Base-by-base conservation (phyloP, 495 filamentous ascomycete genomes). In the Aspergillus sparsus region DNA sequence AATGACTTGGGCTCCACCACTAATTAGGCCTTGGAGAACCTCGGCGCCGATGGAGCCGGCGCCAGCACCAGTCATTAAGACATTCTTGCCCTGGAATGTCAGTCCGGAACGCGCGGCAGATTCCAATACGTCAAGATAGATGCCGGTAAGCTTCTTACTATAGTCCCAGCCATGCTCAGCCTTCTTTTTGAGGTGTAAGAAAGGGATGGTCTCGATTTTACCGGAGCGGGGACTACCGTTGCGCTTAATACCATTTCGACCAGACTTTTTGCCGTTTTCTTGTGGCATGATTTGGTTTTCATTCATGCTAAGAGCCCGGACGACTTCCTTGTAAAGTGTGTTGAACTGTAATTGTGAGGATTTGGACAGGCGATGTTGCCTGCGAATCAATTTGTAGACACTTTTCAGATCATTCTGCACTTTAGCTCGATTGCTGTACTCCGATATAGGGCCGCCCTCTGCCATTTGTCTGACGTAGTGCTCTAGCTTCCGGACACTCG, bases 381-480 rank as follows among this genome's bases (percentile, higher is more conserved):
- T 89, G 68, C 91, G 91, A 70, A 98, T 97, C 62, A 98, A 83
- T 80, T 97, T 97, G 81, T 97, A 97, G 66, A 98, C 93, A 55
- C 87, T 87, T 72, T 87, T 85, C 31, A 98, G 83, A 71, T 98
- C 93, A 67, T 93, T 94, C 74, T 97, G 93, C 21, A 98, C 95
- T 80, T 98, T 98, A 37, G 91, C 93, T 11, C 94, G 87, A 78
- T 97, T 98, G 71, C 94, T 94, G 73, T 98, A 98, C 72, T 98
- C 94, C 16, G 92, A 97, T 58, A 98, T 92, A 70, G 97, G 97
- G 61, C 94, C 94, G 31, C 94, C 94, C 61, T 97, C 93, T 1
- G 94, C 94, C 94, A 99, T 98, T 71, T 99, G 93, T 68, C 88
- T 90, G 33, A 99, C 94, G 66, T 99, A 99, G 71, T 97, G 93